Evolutionary conservation across 208 protist species (phyloP), one percentile per base, ranked within the genome.

Genomic region (Porcisia hertigi): DNA sequence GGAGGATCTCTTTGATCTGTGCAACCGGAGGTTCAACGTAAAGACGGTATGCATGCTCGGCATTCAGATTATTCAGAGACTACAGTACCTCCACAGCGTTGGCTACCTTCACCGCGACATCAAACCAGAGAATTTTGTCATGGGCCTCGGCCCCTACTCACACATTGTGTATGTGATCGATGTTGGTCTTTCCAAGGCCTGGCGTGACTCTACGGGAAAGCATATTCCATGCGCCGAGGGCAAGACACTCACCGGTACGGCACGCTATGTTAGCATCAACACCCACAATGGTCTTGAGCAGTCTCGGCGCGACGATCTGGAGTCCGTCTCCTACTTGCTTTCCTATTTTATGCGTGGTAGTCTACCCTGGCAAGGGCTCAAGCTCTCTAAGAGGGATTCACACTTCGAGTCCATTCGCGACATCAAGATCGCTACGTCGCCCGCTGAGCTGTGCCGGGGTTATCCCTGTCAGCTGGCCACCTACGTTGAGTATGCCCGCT

Each of bases 311-410:
- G 94, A 98, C 75, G 94, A 98, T 78, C 62, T 98, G 20, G 93
- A 98, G 79, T 84, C 87, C 2, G 76, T 96, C 9, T 72, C 69
- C 52, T 99, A 99, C 74, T 84, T 99, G 30, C 83, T 99, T 23
- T 93, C 99, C 73, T 99, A 99, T 83, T 99, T 99, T 76, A 75
- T 98, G n/a, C 91, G 97, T 8, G 99, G 99, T 1, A 89, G 62
- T 43, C 83, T 99, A 58, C 99, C 99, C 43, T 99, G 98, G 99
- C 91, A 96, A 65, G 92, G 92, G 14, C 83, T 97, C 64, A 91
- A 89, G 65, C 47, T 79, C 2, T 49, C 70, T 3, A 90, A 82
- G 73, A 84, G 75, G 34, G 83, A 86, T 59, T 25, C 73, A 8
- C 79, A 69, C 41, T 95, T 88, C 66, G 67, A 77, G 69, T 77